Percentiles rank a stretch among this genome's conserved stretches.
phyloP scores from a whole-genome alignment of 176 grass and related monocot genomes.

The Hordeum marinum region DNA sequence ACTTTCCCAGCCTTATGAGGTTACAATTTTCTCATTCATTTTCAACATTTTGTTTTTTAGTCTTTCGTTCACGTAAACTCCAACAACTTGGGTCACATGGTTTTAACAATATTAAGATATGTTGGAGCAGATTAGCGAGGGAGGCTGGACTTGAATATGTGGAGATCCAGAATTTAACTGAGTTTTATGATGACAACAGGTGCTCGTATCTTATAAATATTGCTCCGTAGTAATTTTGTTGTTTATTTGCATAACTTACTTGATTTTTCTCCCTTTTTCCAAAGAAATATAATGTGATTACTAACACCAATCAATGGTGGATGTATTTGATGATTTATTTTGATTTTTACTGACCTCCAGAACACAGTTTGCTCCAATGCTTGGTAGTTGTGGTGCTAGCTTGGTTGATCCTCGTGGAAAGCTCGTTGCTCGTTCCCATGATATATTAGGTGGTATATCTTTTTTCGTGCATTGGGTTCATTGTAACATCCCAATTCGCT shows the following conservation, averaged over 20 bases:
- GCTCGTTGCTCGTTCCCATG: constrained; percentile 76
- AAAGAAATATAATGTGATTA: constrained; percentile 3
- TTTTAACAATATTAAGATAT: constrained; percentile 28
- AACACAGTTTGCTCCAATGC: constrained; percentile 83
- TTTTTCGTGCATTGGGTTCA: constrained; percentile 1
- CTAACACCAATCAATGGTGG: neutral
- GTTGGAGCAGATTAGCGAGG: constrained; percentile 80
- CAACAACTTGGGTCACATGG: neutral
- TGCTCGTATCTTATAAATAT: neutral
- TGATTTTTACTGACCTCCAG: constrained; percentile 36
- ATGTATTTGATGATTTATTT: constrained; percentile 13
- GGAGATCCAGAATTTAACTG: constrained; percentile 90
- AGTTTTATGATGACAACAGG: constrained; percentile 99
- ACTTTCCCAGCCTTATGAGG: constrained; percentile 91
- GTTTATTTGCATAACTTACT: neutral
- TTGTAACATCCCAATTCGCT: constrained; percentile 3
- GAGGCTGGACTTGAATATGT: constrained; percentile 88
- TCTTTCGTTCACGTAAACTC: neutral
- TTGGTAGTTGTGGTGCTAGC: constrained; percentile 61
- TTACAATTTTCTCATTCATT: constrained; percentile 27
- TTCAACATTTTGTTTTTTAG: constrained; percentile 1
- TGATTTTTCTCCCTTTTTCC: neutral
- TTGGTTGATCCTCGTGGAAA: constrained; percentile 89
- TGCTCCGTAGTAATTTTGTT: too few relatives aligned
- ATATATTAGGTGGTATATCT: constrained; percentile 67